Percentiles rank a stretch among this genome's conserved stretches.
phyloP scores from a whole-genome alignment of 768 basidiomycete species.

The Amylocystis lapponica region DNA sequence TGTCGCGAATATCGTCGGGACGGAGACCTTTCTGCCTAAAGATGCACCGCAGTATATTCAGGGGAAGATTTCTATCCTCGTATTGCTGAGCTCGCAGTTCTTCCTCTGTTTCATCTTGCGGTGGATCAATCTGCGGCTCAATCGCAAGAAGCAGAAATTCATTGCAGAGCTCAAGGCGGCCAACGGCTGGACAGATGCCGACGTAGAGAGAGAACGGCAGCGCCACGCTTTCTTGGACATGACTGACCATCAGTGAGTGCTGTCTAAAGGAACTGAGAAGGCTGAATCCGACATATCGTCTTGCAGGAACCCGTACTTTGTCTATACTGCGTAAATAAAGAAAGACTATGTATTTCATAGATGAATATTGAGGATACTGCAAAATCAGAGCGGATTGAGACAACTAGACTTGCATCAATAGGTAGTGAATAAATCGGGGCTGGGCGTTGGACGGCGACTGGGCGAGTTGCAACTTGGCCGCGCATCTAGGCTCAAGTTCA shows the following conservation, averaged over 20 bases:
- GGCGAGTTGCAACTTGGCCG: too few species aligned
- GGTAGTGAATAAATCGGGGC: too few species aligned
- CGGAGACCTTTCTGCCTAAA: conserved; percentile 57
- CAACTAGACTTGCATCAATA: too few species aligned
- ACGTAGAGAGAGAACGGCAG: conserved; percentile 52
- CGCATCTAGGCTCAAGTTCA: too few species aligned
- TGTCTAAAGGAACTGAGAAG: too few species aligned
- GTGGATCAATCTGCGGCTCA: conserved; percentile 52
- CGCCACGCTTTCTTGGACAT: conserved; percentile 57
- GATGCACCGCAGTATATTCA: conserved; percentile 60
- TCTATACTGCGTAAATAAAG: conserved; percentile 51
- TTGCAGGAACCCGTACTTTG: conserved; percentile 51
- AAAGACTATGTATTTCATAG: not conserved
- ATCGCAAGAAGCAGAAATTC: conserved; percentile 37
- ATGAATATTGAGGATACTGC: too few species aligned
- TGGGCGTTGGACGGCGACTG: too few species aligned
- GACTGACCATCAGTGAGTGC: conserved; percentile 55
- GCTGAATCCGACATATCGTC: not conserved
- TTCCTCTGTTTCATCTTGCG: conserved; percentile 43
- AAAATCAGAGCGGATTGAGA: too few species aligned
- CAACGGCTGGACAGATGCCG: conserved; percentile 51
- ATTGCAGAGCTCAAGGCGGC: conserved; percentile 40
- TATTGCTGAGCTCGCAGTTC: conserved; percentile 49
- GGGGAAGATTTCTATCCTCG: conserved; percentile 61
- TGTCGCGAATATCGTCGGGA: conserved; percentile 57